Evolutionary conservation across 208 protist species (phyloP), one percentile per base, ranked within the genome.

Genomic region (Leishmania gerbilli): DNA sequence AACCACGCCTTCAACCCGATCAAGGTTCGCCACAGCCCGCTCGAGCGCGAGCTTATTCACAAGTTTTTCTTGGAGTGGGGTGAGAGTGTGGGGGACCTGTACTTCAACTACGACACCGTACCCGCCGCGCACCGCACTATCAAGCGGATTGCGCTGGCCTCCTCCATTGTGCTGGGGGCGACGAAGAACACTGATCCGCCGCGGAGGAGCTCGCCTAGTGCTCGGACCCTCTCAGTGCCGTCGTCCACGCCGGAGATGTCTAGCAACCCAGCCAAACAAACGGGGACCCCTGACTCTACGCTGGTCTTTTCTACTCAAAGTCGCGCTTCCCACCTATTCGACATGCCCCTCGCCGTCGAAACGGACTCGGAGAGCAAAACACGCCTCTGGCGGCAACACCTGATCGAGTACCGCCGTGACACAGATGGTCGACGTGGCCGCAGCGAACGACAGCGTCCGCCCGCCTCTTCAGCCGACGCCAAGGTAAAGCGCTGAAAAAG

Each of bases 1-100:
- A 95, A 88, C 45, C 92, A 93, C 79, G 90, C 91, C 74, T 93
- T 94, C 79, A 94, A 91, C 85, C 88, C 93, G 1, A 87, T 93
- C 72, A 94, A 94, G 77, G 81, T 91, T 45, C 90, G 91, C 51
- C 88, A 91, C 79, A 91, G 88, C 68, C 91, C 93, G 1, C 87
- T 90, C 15, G 93, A 96, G 80, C 87, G 91, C 31, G 90, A 94
- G 76, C 84, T 95, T 1, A 89, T 95, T 58, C 87, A 91, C 74
- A 77, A 88, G 45, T 95, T 97, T 77, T 93, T 96, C 75, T 47
- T 89, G n/a, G 84, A 94, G 24, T 95, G 92, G 92, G 88, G 83
- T 3, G 65, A 80, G 47, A 90, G 87, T 51, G 87, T 97, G 9
- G 80, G 84, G 40, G 92, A 95, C 79, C 81, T 92, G 71, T 95